A percentile compares a stretch with the other conserved stretches of the same genome.
Evolutionary conservation across 78 protist species (phyloP).

Genomic region (Creolimax fragrantissima): DNA sequence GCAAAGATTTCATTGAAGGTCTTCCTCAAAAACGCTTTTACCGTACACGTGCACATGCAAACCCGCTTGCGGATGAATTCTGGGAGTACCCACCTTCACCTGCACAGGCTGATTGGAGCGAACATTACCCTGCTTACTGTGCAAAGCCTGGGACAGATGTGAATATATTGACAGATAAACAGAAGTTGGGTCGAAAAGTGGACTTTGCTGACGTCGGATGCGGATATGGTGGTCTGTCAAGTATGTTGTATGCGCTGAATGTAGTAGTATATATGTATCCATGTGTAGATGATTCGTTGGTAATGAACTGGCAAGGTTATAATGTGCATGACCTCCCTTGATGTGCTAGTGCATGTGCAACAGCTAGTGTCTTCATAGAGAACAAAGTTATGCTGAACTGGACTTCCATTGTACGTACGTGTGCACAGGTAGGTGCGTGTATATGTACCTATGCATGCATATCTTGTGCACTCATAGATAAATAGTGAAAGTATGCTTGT

Average conservation of each 20-base stretch:
- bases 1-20: too few species aligned
- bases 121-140: not conserved
- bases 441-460: not conserved
- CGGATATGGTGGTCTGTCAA: conserved; percentile 83
- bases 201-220: conserved; percentile 86
- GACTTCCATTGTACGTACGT: not conserved
- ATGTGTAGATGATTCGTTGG: not conserved
- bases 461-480: not conserved
- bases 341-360: too few species aligned
- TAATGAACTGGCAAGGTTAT: too few species aligned
- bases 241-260: not conserved
- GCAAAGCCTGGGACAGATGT: not conserved
- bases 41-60: conserved; percentile 36
- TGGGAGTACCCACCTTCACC: conserved; percentile 6
- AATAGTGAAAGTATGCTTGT: not conserved
- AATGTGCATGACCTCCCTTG: not conserved
- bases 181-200: conserved; percentile 2
- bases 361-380: not conserved
- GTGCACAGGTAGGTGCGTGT: not conserved
- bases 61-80: conserved; percentile 7
- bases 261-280: not conserved
- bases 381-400: not conserved
- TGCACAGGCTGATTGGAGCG: not conserved
- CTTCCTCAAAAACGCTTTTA: conserved; percentile 23
- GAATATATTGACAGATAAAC: not conserved